These are phyloP conservation scores for Xylariaceae sp. DNA, from an alignment of 2,329 filamentous ascomycete genomes.

Conservation along the genomic window DNA sequence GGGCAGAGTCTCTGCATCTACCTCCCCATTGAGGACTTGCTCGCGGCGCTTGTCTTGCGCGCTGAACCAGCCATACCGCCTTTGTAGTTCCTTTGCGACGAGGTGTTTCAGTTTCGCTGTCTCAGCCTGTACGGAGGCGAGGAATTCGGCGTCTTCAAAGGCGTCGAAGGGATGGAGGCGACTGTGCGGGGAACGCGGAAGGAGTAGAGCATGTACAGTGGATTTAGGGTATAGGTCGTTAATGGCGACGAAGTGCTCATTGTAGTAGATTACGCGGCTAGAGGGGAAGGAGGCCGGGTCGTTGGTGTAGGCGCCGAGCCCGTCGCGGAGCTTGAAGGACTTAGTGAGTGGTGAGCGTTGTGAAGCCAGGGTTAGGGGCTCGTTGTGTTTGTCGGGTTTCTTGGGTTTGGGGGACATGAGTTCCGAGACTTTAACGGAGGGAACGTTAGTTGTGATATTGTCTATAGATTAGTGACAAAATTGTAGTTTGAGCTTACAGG, in stretches of 20 bases:
- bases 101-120: conserved; percentile 57
- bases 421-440: conserved; percentile 38
- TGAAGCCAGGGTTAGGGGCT: conserved; percentile 18
- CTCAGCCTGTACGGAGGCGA: conserved; percentile 59
- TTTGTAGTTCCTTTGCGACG: conserved; percentile 70
- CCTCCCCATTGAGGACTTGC: conserved; percentile 60
- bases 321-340: conserved; percentile 48
- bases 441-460: background rate
- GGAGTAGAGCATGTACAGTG: conserved; percentile 78
- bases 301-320: conserved; percentile 62
- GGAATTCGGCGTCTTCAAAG: conserved; percentile 67
- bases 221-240: conserved; percentile 84
- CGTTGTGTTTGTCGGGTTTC: conserved; percentile 25
- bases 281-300: conserved; percentile 58
- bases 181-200: conserved; percentile 64
- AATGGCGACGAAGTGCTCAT: conserved; percentile 69
- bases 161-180: conserved; percentile 72
- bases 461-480: conserved; percentile 2
- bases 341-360: conserved; percentile 10
- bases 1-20: conserved; percentile 55
- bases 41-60: conserved; percentile 59
- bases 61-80: conserved; percentile 63
- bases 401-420: conserved; percentile 51
- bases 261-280: conserved; percentile 60
- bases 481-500: conserved; percentile 38